Evolutionary conservation across 129 eudicot species (phyloP).

Genomic region (Tagetes erecta): DNA sequence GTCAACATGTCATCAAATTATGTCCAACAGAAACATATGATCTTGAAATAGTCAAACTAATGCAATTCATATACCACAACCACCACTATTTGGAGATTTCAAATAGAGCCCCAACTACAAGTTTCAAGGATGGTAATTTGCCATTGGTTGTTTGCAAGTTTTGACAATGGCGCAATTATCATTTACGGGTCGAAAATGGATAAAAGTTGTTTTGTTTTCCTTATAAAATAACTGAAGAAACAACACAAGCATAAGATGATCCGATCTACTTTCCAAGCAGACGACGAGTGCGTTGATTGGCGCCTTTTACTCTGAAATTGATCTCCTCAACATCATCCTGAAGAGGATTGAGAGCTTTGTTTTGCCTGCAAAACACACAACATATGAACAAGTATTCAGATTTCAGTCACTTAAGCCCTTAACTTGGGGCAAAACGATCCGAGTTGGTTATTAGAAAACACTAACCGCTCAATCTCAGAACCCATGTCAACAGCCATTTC

Average conservation of each 20-base stretch:
- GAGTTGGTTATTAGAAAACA: neutral
- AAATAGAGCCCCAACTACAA: neutral
- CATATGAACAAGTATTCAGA: neutral
- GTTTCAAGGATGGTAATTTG: neutral
- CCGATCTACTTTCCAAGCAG: conserved; percentile 58
- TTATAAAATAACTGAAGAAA: neutral
- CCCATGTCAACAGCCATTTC: conserved; percentile 98
- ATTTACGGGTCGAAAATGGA: neutral
- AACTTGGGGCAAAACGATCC: neutral
- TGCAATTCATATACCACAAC: conserved; percentile 1
- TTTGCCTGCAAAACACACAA: conserved; percentile 56
- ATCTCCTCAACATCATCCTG: conserved; percentile 72
- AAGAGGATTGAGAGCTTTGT: conserved; percentile 51
- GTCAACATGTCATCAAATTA: neutral
- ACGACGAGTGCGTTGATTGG: conserved; percentile 63
- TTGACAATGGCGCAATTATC: neutral
- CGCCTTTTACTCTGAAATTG: conserved; percentile 60
- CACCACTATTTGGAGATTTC: conserved; percentile 2
- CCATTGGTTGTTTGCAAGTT: neutral
- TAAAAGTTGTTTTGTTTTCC: neutral
- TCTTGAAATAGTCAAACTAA: neutral
- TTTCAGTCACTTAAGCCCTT: conserved; percentile 1
- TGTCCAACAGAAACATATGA: neutral
- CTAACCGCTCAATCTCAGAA: conserved; percentile 78
- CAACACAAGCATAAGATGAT: neutral